A percentile compares a stretch with the other conserved stretches of the same genome.
Evolutionary conservation across 768 basidiomycete genomes (phyloP).

Genomic region (Mycena alexandri): DNA sequence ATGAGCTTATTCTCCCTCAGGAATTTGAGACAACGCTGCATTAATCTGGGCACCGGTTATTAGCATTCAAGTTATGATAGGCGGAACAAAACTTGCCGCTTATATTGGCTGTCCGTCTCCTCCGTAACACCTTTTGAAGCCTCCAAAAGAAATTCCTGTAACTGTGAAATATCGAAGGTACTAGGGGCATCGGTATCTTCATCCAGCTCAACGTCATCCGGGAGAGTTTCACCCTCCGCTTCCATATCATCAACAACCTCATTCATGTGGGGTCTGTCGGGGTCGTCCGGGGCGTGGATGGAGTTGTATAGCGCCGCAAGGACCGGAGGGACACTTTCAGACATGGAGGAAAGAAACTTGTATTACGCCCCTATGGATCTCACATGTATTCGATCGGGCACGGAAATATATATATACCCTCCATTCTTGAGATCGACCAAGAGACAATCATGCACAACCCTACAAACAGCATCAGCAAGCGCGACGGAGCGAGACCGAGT

Average conservation of each 20-base stretch:
- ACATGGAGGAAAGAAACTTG: constrained; percentile 1
- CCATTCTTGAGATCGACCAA: too few species aligned
- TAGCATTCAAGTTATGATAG: too few species aligned
- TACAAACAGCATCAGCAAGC: too few species aligned
- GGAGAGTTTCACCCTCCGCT: constrained; percentile 8
- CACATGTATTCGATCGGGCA: neutral
- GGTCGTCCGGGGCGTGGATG: neutral
- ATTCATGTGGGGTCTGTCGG: neutral
- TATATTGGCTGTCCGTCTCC: constrained; percentile 4
- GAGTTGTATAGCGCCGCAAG: neutral
- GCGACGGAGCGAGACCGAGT: too few species aligned
- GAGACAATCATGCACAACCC: too few species aligned
- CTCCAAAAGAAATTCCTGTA: constrained; percentile 4
- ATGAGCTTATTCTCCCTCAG: too few species aligned
- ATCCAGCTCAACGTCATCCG: neutral
- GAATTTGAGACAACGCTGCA: too few species aligned
- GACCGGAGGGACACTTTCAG: neutral
- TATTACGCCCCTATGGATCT: constrained; percentile 2
- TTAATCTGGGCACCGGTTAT: too few species aligned
- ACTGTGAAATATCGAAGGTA: neutral
- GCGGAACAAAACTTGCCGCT: neutral
- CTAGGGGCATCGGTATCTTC: neutral
- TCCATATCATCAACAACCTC: constrained; percentile 1
- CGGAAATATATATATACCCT: too few species aligned
- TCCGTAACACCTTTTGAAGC: constrained; percentile 6